phyloP scores from a whole-genome alignment of 2,329 filamentous ascomycete genomes.

The Mycocentrospora acerina region DNA sequence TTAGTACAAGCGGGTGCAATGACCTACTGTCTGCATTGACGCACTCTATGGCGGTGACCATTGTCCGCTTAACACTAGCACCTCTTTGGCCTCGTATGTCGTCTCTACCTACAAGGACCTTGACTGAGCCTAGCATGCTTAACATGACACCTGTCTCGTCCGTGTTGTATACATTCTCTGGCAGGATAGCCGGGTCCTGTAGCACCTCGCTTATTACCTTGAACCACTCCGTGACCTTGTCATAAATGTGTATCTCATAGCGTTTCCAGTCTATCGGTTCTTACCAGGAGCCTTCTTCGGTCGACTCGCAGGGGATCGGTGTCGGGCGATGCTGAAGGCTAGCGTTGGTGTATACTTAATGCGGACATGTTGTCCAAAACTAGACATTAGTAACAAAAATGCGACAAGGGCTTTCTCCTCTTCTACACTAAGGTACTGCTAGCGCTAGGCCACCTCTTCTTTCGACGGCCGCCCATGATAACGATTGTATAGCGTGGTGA shows the following conservation, averaged over 20 bases:
- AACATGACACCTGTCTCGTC: slow-evolving; percentile 19
- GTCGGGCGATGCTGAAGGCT: slow-evolving; percentile 10
- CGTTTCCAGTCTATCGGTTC: slow-evolving; percentile 22
- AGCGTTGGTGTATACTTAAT: slow-evolving; percentile 18
- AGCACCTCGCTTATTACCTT: slow-evolving; percentile 18
- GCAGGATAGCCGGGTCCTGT: slow-evolving; percentile 10
- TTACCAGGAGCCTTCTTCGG: slow-evolving; percentile 11
- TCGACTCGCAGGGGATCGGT: slow-evolving; percentile 3
- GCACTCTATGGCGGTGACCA: slow-evolving; percentile 14
- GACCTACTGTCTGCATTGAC: slow-evolving; percentile 12
- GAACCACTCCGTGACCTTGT: slow-evolving; percentile 26
- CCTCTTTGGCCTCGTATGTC: slow-evolving; percentile 13
- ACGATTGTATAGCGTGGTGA: too few species aligned
- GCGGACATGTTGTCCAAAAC: slow-evolving; percentile 12
- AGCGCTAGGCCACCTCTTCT: slow-evolving; percentile 14
- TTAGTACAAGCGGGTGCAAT: slow-evolving; percentile 12
- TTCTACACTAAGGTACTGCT: slow-evolving; percentile 27
- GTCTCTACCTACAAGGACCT: slow-evolving; percentile 21
- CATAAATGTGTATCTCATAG: slow-evolving; percentile 19
- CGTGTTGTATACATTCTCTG: slow-evolving; percentile 16
- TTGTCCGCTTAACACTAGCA: slow-evolving; percentile 13
- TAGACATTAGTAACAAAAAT: slow-evolving; percentile 16
- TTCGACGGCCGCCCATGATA: neutral
- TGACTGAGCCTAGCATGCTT: slow-evolving; percentile 13
- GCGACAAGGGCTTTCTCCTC: slow-evolving; percentile 30